These are phyloP conservation scores for Oxytropis ochrocephala DNA, from an alignment of 306 rosid genomes.

Conservation along the genomic window DNA sequence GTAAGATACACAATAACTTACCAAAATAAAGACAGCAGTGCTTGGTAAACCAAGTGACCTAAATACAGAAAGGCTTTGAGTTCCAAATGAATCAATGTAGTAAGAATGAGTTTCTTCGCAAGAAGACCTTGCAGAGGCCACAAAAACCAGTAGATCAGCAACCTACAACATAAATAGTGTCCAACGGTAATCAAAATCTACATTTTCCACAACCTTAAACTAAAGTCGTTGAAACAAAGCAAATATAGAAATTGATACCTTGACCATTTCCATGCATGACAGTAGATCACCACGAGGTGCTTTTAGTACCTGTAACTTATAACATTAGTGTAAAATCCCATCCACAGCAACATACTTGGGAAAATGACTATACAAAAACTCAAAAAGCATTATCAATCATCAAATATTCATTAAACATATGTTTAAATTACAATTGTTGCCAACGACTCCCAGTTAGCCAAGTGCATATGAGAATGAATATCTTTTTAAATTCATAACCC, in stretches of 20 bases:
- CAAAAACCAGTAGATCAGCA: constrained; percentile 90
- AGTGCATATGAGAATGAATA: not conserved
- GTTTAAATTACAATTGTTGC: not conserved
- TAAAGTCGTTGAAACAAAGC: not conserved
- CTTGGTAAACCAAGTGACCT: constrained; percentile 93
- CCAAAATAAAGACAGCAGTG: constrained; percentile 79
- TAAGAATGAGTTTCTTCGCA: constrained; percentile 48
- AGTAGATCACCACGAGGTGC: constrained; percentile 84
- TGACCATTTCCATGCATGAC: constrained; percentile 88
- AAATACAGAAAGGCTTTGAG: constrained; percentile 84
- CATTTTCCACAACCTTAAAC: not conserved
- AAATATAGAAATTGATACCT: constrained; percentile 43
- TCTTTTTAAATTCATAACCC: not conserved
- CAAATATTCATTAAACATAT: not conserved
- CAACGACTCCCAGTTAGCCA: not conserved
- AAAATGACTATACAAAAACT: not conserved
- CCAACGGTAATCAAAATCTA: not conserved
- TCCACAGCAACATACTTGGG: not conserved
- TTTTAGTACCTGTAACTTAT: constrained; percentile 50
- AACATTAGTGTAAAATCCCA: not conserved
- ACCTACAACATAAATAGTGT: constrained; percentile 42
- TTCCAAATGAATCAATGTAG: constrained; percentile 83
- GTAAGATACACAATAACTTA: constrained; percentile 38
- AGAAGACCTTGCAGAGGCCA: constrained; percentile 51
- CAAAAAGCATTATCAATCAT: not conserved